Evolutionary conservation across 129 eudicot genomes (phyloP).

Genomic region (Dittrichia graveolens): DNA sequence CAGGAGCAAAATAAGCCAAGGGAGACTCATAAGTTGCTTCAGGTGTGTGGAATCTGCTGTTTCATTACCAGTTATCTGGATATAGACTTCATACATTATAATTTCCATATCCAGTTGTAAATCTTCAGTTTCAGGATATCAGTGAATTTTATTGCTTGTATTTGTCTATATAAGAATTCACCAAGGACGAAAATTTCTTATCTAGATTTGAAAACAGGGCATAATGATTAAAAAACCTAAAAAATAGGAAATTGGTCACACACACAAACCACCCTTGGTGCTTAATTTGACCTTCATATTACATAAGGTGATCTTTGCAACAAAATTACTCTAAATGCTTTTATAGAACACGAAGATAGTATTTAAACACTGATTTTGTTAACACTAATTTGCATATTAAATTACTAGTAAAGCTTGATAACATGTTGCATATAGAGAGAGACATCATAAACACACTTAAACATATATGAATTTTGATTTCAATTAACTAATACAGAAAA

Average conservation of each 20-base stretch:
- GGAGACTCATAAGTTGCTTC: conserved; percentile 83
- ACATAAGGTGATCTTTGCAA: no score
- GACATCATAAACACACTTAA: no score
- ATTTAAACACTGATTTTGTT: no score
- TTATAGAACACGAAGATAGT: no score
- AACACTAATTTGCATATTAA: no score
- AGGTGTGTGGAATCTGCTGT: conserved; percentile 42
- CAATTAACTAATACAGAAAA: no score
- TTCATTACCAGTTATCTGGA: neutral
- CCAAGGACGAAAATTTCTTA: neutral
- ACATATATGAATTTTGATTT: no score
- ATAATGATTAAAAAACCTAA: neutral
- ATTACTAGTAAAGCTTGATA: no score
- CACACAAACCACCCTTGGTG: no score
- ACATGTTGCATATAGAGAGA: no score
- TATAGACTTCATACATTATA: neutral
- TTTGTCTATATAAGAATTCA: neutral
- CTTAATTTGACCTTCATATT: no score
- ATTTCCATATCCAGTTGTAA: neutral
- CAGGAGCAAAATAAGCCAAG: conserved; percentile 51
- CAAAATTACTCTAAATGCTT: no score
- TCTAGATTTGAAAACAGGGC: neutral
- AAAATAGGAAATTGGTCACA: neutral
- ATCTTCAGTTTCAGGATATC: neutral
- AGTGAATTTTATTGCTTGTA: neutral